Evolutionary conservation across 768 basidiomycete genomes (phyloP), one percentile per base, ranked within the genome.

Genomic region (Lactarius pseudohatsudake): DNA sequence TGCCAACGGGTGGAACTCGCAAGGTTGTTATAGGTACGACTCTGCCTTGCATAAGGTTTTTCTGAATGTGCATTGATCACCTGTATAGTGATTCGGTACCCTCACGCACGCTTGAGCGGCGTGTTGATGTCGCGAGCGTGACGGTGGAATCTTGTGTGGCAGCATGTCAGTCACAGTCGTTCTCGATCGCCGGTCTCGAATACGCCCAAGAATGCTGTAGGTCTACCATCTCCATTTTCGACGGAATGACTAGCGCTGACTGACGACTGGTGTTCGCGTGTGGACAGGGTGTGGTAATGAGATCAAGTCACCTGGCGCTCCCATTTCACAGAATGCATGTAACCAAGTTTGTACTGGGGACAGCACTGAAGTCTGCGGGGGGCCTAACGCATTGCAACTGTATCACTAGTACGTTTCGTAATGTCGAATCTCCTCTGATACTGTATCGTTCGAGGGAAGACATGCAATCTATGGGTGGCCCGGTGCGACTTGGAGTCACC

Each of bases 61-160:
- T 34, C 26, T 16, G 26, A 56, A 2, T 8, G 20, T 2, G 4
- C 28, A 32, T 32, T 56, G 28, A 56, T 3, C 9, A 20, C 20
- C 26, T 56, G 1, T 2, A 18, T 7, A 56, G 55, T 13, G 55
- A 56, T 28, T 56, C 55, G 28, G 10, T 34, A 56, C 8, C 55
- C 9, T 56, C 55, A 18, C 55, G 55, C 16, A 56, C 60, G 26
- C 43, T 61, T 32, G 43, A 61, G 41, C 60, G 60, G 6, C 11
- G 41, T 10, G 26, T 61, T 30, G 30, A 53, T 10, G 60, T 45
- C 15, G 60, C 45, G 18, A 58, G 50, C 28, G 40, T 57, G 5
- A 64, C 63, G 22, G 63, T 58, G 55, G 56, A 64, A 34, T 32
- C 45, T 4, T 64, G 64, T 57, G 47, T 57, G 2, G 20, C 11